Evolutionary conservation across 805 yeast genomes (phyloP).

Genomic region (Ogataea populi-albae): DNA sequence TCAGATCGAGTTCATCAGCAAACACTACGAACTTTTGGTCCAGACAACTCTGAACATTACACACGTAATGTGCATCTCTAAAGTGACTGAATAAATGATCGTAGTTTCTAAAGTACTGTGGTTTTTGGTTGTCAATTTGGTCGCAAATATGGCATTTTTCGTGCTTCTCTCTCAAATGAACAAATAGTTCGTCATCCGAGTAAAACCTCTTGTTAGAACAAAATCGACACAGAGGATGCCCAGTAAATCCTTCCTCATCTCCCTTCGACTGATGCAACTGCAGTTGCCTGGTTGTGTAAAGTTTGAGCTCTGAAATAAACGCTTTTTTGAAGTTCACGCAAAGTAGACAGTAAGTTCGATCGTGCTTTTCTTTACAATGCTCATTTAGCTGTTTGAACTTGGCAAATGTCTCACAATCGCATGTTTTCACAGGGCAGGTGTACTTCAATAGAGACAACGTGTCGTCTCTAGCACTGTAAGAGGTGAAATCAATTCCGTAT

Average conservation of each 20-base stretch:
- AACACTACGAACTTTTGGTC: conserved; percentile 93
- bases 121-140: conserved; percentile 53
- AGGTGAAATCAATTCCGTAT: conserved; percentile 59
- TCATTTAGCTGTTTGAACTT: conserved; percentile 57
- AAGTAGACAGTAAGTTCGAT: conserved; percentile 62
- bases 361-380: conserved; percentile 67
- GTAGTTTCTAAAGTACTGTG: conserved; percentile 77
- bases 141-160: conserved; percentile 92
- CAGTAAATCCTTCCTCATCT: conserved; percentile 73
- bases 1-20: conserved; percentile 77
- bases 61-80: conserved; percentile 65
- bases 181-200: conserved; percentile 79
- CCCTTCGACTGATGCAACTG: conserved; percentile 71
- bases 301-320: conserved; percentile 66
- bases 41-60: conserved; percentile 72
- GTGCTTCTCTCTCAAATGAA: conserved; percentile 80
- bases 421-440: conserved; percentile 47
- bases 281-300: conserved; percentile 60
- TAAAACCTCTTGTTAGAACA: conserved; percentile 76
- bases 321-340: conserved; percentile 77
- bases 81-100: conserved; percentile 76
- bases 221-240: conserved; percentile 86
- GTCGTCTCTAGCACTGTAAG: conserved; percentile 42
- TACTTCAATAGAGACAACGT: conserved; percentile 52
- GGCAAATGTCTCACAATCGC: conserved; percentile 32